phyloP scores from a whole-genome alignment of 2,329 filamentous ascomycete genomes.

The Colletotrichum zoysiae region DNA sequence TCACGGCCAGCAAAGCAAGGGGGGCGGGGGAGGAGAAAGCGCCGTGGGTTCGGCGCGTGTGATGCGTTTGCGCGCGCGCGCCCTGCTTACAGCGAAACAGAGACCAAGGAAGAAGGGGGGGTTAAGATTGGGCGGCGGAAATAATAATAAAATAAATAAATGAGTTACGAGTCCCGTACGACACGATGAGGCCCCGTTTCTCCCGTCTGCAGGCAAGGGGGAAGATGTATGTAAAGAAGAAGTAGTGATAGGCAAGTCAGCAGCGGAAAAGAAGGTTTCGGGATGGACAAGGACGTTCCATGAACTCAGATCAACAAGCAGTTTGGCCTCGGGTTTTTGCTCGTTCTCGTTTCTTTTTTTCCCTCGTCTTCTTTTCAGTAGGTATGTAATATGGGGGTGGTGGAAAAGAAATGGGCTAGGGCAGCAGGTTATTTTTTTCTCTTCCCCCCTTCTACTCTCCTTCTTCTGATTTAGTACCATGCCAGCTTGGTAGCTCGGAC shows the following conservation, averaged over 20 bases:
- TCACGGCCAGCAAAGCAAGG: conserved; percentile 7
- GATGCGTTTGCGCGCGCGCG: too few species aligned
- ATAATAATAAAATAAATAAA: not conserved
- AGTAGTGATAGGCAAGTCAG: conserved; percentile 7
- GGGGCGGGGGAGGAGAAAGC: not conserved
- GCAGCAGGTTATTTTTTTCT: conserved; percentile 29
- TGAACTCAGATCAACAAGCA: conserved; percentile 15
- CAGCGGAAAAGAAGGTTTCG: conserved; percentile 1
- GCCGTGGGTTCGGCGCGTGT: not conserved
- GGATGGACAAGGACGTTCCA: conserved; percentile 38
- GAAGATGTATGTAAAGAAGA: conserved; percentile 17
- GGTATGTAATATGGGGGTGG: conserved; percentile 13
- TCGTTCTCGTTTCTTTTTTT: not conserved
- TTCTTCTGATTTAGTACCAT: too few species aligned
- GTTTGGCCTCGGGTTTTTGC: conserved; percentile 29
- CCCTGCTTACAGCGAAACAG: too few species aligned
- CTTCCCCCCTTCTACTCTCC: not conserved
- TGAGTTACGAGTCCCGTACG: not conserved
- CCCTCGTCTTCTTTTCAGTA: not conserved
- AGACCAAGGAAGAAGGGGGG: too few species aligned
- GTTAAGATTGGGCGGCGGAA: too few species aligned
- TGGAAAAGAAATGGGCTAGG: conserved; percentile 22
- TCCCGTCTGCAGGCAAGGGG: not conserved
- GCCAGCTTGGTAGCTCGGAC: not conserved
- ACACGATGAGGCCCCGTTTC: too few species aligned